These are phyloP conservation scores for Melanomma pulvis-pyrius DNA, from an alignment of 495 filamentous ascomycete species.

Conservation along the genomic window DNA sequence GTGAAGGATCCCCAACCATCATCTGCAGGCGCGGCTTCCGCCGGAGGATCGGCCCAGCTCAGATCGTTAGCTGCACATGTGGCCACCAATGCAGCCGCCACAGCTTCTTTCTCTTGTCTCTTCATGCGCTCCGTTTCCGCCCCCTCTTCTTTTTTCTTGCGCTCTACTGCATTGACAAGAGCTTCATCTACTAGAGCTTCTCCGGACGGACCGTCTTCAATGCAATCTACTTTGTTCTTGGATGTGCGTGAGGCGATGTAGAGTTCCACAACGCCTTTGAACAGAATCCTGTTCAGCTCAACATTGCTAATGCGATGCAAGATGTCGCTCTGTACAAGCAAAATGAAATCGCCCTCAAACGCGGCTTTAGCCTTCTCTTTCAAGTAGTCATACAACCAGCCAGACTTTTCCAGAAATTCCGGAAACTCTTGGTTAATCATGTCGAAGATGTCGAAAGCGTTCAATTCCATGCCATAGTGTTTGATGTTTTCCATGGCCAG, in stretches of 20 bases:
- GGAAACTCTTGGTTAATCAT: not conserved
- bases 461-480: not conserved
- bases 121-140: constrained; percentile 44
- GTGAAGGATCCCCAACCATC: constrained; percentile 45
- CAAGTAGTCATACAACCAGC: constrained; percentile 17
- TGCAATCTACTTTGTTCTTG: constrained; percentile 6
- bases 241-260: constrained; percentile 5
- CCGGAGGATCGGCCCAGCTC: constrained; percentile 29
- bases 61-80: constrained; percentile 19
- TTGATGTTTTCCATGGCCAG: constrained; percentile 10
- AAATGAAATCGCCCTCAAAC: constrained; percentile 8
- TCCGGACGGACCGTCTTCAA: not conserved
- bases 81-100: constrained; percentile 37
- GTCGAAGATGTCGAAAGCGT: constrained; percentile 4
- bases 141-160: constrained; percentile 43
- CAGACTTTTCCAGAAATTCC: not conserved
- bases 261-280: constrained; percentile 12
- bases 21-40: constrained; percentile 39
- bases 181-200: constrained; percentile 14
- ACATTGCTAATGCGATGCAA: constrained; percentile 18
- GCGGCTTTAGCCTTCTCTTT: constrained; percentile 10
- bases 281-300: constrained; percentile 4
- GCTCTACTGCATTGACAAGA: constrained; percentile 38
- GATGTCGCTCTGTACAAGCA: constrained; percentile 3
- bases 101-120: constrained; percentile 43